phyloP scores from a whole-genome alignment of 441 rosid species.

The Corymbia calophylla region DNA sequence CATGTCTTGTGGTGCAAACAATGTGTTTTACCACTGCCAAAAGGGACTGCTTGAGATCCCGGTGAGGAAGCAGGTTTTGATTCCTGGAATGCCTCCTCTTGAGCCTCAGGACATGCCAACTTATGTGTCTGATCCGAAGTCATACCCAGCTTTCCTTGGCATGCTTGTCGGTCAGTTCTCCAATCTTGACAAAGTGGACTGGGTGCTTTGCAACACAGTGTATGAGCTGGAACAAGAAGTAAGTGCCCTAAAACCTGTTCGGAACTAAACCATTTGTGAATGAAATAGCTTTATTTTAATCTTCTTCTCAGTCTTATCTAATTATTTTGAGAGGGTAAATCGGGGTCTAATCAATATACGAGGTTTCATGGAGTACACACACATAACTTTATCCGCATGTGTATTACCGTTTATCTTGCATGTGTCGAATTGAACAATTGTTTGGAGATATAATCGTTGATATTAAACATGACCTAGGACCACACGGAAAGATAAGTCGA shows the following conservation, averaged over 20 bases:
- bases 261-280: not conserved
- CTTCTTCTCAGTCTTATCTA: not conserved
- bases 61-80: slow-evolving; percentile 7
- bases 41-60: slow-evolving; percentile 16
- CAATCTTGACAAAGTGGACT: slow-evolving; percentile 39
- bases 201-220: slow-evolving; percentile 28
- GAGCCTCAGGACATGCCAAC: slow-evolving; percentile 29
- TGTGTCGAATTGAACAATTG: not conserved
- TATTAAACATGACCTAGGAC: not conserved
- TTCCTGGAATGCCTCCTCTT: slow-evolving; percentile 38
- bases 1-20: slow-evolving; percentile 22
- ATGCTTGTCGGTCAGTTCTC: slow-evolving; percentile 34
- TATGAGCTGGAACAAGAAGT: slow-evolving; percentile 34
- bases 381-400: not conserved
- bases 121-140: slow-evolving; percentile 14
- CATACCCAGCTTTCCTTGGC: slow-evolving; percentile 21
- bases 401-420: not conserved
- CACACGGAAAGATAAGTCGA: not conserved
- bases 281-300: not conserved
- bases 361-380: not conserved
- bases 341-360: not conserved
- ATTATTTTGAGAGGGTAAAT: not conserved
- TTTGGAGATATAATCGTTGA: not conserved
- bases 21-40: slow-evolving; percentile 16
- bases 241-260: not conserved